Base-by-base conservation (phyloP, 805 yeast species). In the Tetrapisispora nanseiensis region DNA sequence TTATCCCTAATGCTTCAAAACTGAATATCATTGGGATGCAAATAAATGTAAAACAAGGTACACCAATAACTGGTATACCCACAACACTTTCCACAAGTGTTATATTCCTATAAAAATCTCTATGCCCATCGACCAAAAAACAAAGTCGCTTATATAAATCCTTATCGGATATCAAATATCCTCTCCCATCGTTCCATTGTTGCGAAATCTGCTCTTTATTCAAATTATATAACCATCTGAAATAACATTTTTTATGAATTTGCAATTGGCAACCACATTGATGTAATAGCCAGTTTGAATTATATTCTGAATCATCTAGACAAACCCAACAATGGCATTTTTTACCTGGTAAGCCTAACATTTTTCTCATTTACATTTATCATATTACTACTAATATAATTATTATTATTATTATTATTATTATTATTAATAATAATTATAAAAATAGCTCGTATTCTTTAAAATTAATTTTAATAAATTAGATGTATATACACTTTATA, bases 241-340 rank as follows among this genome's bases (percentile, higher is more conserved):
- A 38, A 22, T 54, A 55, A 33, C 63, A 59, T 18, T 39, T 18
- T 35, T 56, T 56, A 42, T 59, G 63, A 4, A 59, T 44, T 45
- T 59, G 61, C 31, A 59, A 44, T 29, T 59, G 51, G 35, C 63
- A 59, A 19, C 58, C 58, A 36, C 63, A 59, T n/a, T 44, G 39
- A 43, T 59, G 63, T 8, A 33, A 40, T 13, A 51, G 43, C 61
- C 61, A 59, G 1, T 47, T 33, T 11, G 44, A 30, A 22, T 45
- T 44, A 26, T 42, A 42, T 3, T 27, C 43, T 11, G 53, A 46
- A 29, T 50, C 53, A n/a, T 56, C 61, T 16, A 59, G 36, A 34
- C 63, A 59, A 9, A 59, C 51, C 63, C 63, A 59, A 39, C 63
- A 59, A 3, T 39, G 41, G 27, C 50, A 52, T 18, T 22, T 37